Percentiles rank a stretch among this genome's conserved stretches.
Evolutionary conservation across 129 eudicot species (phyloP).

Genomic region (Heracleum sosnowskyi): DNA sequence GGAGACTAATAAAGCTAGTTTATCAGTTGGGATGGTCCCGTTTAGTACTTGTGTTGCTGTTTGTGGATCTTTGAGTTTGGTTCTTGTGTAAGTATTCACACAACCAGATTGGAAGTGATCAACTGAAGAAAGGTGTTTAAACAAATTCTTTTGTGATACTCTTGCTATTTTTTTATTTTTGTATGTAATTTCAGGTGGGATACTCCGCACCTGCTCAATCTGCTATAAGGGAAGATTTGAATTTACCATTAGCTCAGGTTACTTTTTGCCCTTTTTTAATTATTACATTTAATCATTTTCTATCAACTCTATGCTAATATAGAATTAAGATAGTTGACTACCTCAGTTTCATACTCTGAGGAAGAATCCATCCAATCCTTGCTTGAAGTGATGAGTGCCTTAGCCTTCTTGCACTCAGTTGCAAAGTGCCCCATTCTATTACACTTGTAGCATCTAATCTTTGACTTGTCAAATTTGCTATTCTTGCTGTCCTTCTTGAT

Average conservation of each 20-base stretch:
- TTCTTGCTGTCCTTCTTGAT: too few relatives aligned
- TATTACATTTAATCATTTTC: background rate
- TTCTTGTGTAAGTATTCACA: conserved; percentile 56
- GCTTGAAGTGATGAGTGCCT: too few relatives aligned
- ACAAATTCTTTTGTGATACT: background rate
- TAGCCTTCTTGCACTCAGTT: too few relatives aligned
- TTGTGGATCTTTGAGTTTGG: conserved; percentile 91
- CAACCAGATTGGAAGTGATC: background rate
- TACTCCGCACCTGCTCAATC: conserved; percentile 86
- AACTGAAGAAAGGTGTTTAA: too few relatives aligned
- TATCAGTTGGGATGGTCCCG: conserved; percentile 60
- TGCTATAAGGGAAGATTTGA: conserved; percentile 60
- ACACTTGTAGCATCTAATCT: too few relatives aligned
- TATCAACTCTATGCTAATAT: background rate
- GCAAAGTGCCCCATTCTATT: too few relatives aligned
- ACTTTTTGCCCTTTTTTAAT: background rate
- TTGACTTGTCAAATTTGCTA: too few relatives aligned
- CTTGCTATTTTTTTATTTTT: conserved; percentile 8
- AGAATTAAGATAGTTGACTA: background rate
- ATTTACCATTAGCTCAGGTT: conserved; percentile 65
- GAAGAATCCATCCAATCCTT: too few relatives aligned
- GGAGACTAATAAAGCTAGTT: conserved; percentile 14
- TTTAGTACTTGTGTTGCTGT: conserved; percentile 74
- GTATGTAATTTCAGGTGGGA: conserved; percentile 62
- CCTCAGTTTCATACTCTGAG: too few relatives aligned